Evolutionary conservation across 306 rosid species (phyloP).

Genomic region (Vicia villosa): DNA sequence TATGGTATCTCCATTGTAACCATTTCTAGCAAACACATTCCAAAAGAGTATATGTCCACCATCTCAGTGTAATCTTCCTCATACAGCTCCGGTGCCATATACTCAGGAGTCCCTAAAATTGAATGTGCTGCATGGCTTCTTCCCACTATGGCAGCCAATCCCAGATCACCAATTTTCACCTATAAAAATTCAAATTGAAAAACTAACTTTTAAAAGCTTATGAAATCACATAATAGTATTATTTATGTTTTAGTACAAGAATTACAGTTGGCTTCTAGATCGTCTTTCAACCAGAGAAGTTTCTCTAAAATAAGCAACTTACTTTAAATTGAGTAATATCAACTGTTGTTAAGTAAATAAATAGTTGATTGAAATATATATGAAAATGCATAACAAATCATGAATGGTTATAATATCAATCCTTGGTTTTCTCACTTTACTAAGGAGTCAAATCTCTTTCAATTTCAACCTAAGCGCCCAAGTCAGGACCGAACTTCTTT

Average conservation of each 20-base stretch:
- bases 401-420: background rate
- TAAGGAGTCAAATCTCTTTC: too few relatives aligned
- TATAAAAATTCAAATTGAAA: constrained; percentile 30
- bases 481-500: too few relatives aligned
- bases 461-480: too few relatives aligned
- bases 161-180: constrained; percentile 92
- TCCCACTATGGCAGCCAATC: constrained; percentile 89
- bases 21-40: constrained; percentile 96
- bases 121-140: constrained; percentile 83
- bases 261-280: background rate
- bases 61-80: constrained; percentile 95
- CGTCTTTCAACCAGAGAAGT: background rate
- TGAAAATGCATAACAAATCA: background rate
- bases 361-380: background rate
- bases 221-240: background rate
- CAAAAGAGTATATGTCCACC: constrained; percentile 96
- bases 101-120: constrained; percentile 87
- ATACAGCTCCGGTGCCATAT: constrained; percentile 93
- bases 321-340: background rate
- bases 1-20: constrained; percentile 89
- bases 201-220: background rate
- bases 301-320: background rate
- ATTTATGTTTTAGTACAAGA: background rate
- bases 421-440: background rate
- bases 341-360: background rate